phyloP scores from a whole-genome alignment of 169 alveolate species.

The Cryptosporidium baileyi region DNA sequence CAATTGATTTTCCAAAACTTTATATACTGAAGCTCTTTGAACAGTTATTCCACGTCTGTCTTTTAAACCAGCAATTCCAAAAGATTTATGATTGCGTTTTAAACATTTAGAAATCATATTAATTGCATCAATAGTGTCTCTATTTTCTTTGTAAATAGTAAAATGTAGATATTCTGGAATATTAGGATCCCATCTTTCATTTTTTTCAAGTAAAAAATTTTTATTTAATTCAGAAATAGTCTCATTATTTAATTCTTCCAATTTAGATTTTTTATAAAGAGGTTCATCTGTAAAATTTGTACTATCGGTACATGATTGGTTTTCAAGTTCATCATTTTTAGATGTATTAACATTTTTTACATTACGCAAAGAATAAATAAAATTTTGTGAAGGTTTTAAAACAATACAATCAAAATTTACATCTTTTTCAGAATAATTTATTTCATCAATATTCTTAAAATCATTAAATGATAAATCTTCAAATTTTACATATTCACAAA shows the following conservation, averaged over 20 bases:
- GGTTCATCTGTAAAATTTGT: background rate
- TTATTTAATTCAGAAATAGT: background rate
- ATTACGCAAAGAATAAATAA: slow-evolving; percentile 26
- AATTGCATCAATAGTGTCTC: slow-evolving; percentile 90
- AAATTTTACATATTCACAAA: background rate
- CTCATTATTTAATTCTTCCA: background rate
- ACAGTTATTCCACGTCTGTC: slow-evolving; percentile 93
- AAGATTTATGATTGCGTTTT: slow-evolving; percentile 81
- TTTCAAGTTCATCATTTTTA: background rate
- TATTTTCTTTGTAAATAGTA: slow-evolving; percentile 84
- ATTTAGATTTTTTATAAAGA: background rate
- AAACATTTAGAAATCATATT: slow-evolving; percentile 84
- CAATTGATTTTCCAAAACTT: slow-evolving; percentile 76
- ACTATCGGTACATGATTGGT: background rate
- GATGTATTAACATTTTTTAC: background rate
- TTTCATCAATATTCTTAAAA: background rate
- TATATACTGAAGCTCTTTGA: slow-evolving; percentile 75
- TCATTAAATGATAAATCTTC: background rate
- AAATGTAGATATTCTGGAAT: slow-evolving; percentile 76
- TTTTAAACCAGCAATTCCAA: slow-evolving; percentile 90
- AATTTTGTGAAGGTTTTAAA: slow-evolving; percentile 36
- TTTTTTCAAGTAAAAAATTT: background rate
- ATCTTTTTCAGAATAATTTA: background rate
- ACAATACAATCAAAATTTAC: slow-evolving; percentile 4
- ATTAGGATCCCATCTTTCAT: slow-evolving; percentile 54